Evolutionary conservation across 805 yeast genomes (phyloP), one percentile per base, ranked within the genome.

Genomic region (Pichia nanzhaoensis): DNA sequence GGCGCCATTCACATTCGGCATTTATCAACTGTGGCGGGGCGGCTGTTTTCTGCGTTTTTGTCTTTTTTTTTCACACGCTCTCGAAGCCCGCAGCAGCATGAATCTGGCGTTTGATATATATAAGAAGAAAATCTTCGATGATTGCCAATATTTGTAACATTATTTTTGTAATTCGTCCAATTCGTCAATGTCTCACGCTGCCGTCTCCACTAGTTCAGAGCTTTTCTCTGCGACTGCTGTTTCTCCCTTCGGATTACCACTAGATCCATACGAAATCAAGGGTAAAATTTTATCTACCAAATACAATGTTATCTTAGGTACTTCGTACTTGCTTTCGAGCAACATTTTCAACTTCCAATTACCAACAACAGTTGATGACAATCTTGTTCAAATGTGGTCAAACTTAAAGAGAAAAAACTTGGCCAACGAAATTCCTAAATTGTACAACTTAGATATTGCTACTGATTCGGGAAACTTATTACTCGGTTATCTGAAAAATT

Each of bases 381-480:
- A 77, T 53, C 69, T 77, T 39, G 66, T 86, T 41, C 87, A 83
- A 60, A 62, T 73, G 42, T 88, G 95, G 95, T 59, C 71, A 37
- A 61, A 67, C 38, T 63, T 70, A 40, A 69, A 69, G 57, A 73
- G 76, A 56, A 57, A 60, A 34, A 82, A 83, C 58, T 68, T 77
- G 13, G 58, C 63, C 38, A 80, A 80, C 20, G 64, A 61, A n/a
- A 77, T 80, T 44, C 93, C 95, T 22, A 69, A 70, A 44, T 64
- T 82, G 53, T 70, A 78, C 58, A 67, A 74, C 51, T 63, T 82
- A 46, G 88, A 89, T 58, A 76, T 86, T 46, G 79, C 95, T 61
- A 69, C 83, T 2, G 97, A 96, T 55, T 93, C 96, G 28, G 86
- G 91, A 38, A 74, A 79, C 50, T 76, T 85, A 22, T 73, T 91